Percentiles rank a stretch among this genome's conserved stretches.
Conservation (phyloP, 257 asterid species). For the Nicotiana otophora region DNA sequence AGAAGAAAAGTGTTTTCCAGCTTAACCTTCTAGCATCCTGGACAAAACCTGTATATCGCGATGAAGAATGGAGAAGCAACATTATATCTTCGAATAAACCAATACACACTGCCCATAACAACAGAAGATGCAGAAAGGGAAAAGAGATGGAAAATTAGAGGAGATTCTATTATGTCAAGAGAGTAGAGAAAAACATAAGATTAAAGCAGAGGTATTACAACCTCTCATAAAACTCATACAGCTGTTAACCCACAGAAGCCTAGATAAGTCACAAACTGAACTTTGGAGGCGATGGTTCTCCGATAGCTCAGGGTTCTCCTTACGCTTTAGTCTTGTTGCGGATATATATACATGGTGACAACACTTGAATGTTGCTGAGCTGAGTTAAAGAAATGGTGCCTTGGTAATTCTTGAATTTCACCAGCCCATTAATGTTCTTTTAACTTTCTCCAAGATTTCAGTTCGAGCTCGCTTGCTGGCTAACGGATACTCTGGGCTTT, state of each 20-base stretch:
- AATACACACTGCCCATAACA: neutral
- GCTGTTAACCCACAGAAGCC: neutral
- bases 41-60: neutral
- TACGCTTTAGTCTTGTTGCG: neutral
- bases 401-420: conserved; percentile 13
- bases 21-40: neutral
- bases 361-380: neutral
- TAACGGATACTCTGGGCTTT: conserved; percentile 33
- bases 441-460: conserved; percentile 33
- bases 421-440: conserved; percentile 43
- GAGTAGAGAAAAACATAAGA: neutral
- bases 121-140: neutral
- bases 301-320: neutral
- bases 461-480: conserved; percentile 29
- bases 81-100: neutral
- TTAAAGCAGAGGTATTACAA: neutral
- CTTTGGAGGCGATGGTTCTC: neutral
- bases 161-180: neutral
- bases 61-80: neutral
- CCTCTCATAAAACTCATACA: neutral
- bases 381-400: neutral
- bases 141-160: neutral
- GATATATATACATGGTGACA: neutral
- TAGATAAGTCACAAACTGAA: neutral
- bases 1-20: neutral